Conservation (phyloP, 1,284 basidiomycete species). For the Agaricales sp. region DNA sequence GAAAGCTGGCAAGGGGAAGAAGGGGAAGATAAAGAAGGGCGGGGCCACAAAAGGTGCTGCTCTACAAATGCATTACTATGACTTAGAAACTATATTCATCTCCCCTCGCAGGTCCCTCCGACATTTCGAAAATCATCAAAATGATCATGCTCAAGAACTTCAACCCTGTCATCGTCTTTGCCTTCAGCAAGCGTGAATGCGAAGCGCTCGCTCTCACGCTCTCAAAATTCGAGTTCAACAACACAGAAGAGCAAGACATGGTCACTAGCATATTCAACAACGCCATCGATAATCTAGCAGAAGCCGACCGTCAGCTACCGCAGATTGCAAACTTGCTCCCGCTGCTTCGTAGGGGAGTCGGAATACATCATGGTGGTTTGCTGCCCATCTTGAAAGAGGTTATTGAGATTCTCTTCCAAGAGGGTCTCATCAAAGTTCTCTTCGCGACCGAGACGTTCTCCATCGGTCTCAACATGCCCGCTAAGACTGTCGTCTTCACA, state of each 20-base stretch:
- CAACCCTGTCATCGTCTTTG: constrained; percentile 98
- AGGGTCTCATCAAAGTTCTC: constrained; percentile 97
- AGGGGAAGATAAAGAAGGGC: constrained; percentile 86
- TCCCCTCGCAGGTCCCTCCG: constrained; percentile 57
- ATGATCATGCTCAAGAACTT: constrained; percentile 99
- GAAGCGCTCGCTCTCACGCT: constrained; percentile 87
- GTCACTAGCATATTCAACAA: constrained; percentile 90
- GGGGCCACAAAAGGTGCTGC: constrained; percentile 77
- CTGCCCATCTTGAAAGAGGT: constrained; percentile 98
- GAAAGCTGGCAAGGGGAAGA: constrained; percentile 71
- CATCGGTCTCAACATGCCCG: constrained; percentile 99
- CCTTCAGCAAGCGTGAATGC: constrained; percentile 98
- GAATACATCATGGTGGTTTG: constrained; percentile 97
- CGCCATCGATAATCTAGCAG: constrained; percentile 83
- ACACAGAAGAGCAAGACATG: constrained; percentile 85
- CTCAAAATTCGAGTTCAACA: constrained; percentile 95
- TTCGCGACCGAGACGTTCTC: constrained; percentile 99
- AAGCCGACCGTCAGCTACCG: constrained; percentile 84
- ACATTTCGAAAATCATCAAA: constrained; percentile 97
- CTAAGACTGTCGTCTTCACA: constrained; percentile 98
- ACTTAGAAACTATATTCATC: constrained; percentile 7
- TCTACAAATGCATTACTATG: neutral
- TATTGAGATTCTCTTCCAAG: constrained; percentile 98
- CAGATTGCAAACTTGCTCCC: constrained; percentile 94
- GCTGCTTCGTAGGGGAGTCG: constrained; percentile 90